These are phyloP conservation scores for Kodamaea neixiangensis DNA, from an alignment of 805 yeast species.

Conservation along the genomic window DNA sequence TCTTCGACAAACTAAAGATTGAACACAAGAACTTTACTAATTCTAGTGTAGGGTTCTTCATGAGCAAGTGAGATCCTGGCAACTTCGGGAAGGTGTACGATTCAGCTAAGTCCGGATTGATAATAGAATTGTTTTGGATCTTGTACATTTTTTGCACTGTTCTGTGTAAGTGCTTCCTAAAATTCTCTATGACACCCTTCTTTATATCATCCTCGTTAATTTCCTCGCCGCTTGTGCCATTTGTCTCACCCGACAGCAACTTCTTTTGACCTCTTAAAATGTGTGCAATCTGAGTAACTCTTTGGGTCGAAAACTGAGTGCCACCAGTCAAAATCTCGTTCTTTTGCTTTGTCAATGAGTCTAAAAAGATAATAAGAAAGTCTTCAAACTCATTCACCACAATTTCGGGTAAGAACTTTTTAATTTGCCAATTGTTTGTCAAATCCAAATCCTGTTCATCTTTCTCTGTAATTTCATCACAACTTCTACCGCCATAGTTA, in stretches of 20 bases:
- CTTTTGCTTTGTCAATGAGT: slow-evolving; percentile 62
- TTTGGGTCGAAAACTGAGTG: slow-evolving; percentile 47
- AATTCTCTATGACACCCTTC: slow-evolving; percentile 52
- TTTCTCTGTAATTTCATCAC: slow-evolving; percentile 45
- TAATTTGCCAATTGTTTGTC: slow-evolving; percentile 75
- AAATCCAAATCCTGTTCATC: slow-evolving; percentile 50
- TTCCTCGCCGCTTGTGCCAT: slow-evolving; percentile 17
- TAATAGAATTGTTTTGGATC: slow-evolving; percentile 70
- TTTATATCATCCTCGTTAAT: slow-evolving; percentile 30
- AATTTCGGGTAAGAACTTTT: slow-evolving; percentile 68
- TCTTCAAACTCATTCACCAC: slow-evolving; percentile 83
- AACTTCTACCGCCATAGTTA: slow-evolving; percentile 77
- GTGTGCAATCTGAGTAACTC: slow-evolving; percentile 69
- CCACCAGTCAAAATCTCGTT: slow-evolving; percentile 39
- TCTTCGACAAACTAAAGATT: slow-evolving; percentile 64
- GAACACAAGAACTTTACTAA: slow-evolving; percentile 75
- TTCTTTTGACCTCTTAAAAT: slow-evolving; percentile 46
- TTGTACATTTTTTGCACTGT: slow-evolving; percentile 66
- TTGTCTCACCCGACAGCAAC: slow-evolving; percentile 33
- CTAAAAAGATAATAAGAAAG: slow-evolving; percentile 79
- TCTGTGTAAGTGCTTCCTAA: slow-evolving; percentile 64
- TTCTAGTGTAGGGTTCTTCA: slow-evolving; percentile 76
- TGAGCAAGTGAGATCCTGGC: slow-evolving; percentile 67
- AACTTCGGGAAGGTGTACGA: slow-evolving; percentile 74
- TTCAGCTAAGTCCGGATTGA: slow-evolving; percentile 59